phyloP scores from a whole-genome alignment of 2,329 filamentous ascomycete genomes.

The Claviceps sp. region DNA sequence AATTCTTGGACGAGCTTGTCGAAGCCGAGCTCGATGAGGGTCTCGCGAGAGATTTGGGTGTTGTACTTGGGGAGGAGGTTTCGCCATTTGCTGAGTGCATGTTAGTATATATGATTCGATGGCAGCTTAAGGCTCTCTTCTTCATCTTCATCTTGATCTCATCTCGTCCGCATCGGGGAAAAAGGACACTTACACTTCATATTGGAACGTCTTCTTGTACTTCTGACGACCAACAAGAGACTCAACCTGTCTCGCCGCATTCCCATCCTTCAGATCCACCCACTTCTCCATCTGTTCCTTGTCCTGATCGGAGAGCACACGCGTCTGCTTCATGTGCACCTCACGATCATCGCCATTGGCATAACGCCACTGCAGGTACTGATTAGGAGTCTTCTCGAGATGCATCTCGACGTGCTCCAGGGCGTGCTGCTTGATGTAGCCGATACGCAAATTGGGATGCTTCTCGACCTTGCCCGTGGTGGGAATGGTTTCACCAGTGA shows the following conservation, averaged over 20 bases:
- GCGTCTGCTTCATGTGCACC: slow-evolving; percentile 94
- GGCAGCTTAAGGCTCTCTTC: no score
- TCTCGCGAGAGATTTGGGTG: slow-evolving; percentile 85
- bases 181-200: slow-evolving; percentile 58
- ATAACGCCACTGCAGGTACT: slow-evolving; percentile 98
- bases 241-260: slow-evolving; percentile 65
- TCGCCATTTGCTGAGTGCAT: slow-evolving; percentile 59
- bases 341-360: slow-evolving; percentile 94
- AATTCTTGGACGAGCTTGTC: slow-evolving; percentile 94
- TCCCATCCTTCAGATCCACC: slow-evolving; percentile 74
- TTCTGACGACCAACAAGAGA: slow-evolving; percentile 91
- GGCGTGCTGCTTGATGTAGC: slow-evolving; percentile 98
- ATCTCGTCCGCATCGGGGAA: background rate
- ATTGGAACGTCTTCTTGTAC: slow-evolving; percentile 98
- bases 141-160: no score
- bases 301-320: slow-evolving; percentile 74
- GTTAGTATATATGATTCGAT: background rate
- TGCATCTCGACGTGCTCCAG: slow-evolving; percentile 99
- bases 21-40: slow-evolving; percentile 72
- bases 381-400: slow-evolving; percentile 95
- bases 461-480: slow-evolving; percentile 83
- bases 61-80: slow-evolving; percentile 85
- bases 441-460: slow-evolving; percentile 95
- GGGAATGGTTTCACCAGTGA: slow-evolving; percentile 84
- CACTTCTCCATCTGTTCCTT: slow-evolving; percentile 83